Conservation (phyloP, 2,329 filamentous ascomycete species). For the Juglanconis oblonga region DNA sequence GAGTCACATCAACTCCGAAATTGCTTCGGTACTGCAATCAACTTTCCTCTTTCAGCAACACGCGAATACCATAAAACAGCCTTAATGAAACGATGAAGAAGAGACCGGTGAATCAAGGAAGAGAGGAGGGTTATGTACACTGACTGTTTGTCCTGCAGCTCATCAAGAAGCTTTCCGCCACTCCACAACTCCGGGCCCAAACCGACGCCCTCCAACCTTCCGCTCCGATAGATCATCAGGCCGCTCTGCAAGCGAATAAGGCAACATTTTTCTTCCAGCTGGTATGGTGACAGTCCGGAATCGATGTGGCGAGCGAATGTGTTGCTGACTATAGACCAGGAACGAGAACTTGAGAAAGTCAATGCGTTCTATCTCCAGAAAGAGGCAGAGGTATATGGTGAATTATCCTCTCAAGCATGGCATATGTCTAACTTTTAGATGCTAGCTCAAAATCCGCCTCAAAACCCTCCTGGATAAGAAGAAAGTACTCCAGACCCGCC, state of each 20-base stretch:
- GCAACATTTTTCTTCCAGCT: constrained; percentile 98
- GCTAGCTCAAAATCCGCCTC: constrained; percentile 84
- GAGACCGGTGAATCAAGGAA: background rate
- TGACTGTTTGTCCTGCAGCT: constrained; percentile 58
- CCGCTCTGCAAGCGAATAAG: constrained; percentile 91
- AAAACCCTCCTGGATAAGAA: constrained; percentile 95
- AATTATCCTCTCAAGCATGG: background rate
- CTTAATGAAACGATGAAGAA: background rate
- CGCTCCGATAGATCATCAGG: constrained; percentile 69
- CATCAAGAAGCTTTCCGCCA: constrained; percentile 96
- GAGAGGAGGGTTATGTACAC: constrained; percentile 17
- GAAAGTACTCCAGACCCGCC: constrained; percentile 78
- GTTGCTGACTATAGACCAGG: constrained; percentile 57
- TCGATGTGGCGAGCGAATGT: constrained; percentile 18
- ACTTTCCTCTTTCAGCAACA: background rate
- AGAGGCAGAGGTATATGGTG: constrained; percentile 79
- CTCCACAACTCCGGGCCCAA: constrained; percentile 77
- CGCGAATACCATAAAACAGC: background rate
- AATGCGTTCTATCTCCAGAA: constrained; percentile 98
- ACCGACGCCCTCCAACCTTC: constrained; percentile 54
- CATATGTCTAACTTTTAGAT: background rate
- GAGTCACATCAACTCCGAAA: background rate
- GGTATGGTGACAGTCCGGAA: constrained; percentile 48
- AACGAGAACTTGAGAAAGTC: constrained; percentile 97
- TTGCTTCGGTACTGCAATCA: background rate